Percentiles rank a stretch among this genome's conserved stretches.
These are phyloP conservation scores for Groenewaldozyma salmanticensis DNA, from an alignment of 805 yeast genomes.

Conservation along the genomic window DNA sequence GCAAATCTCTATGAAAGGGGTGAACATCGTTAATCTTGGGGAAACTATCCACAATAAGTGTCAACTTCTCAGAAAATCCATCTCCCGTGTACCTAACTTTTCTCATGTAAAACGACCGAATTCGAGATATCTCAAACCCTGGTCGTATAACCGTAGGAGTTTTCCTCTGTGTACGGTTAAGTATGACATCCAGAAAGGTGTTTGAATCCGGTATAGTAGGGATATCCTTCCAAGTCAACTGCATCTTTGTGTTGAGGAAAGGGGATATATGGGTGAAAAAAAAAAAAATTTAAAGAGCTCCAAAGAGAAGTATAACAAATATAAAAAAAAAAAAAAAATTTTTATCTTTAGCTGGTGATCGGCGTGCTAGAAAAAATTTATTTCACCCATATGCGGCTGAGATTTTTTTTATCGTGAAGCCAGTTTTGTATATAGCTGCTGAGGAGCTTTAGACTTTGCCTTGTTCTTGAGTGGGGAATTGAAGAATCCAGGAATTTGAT, in stretches of 20 bases:
- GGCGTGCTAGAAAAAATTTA: background rate
- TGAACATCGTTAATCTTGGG: conserved; percentile 97
- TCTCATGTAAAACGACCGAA: conserved; percentile 95
- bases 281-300: background rate
- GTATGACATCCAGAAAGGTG: conserved; percentile 91
- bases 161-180: conserved; percentile 96
- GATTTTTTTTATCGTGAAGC: too few relatives aligned
- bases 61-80: conserved; percentile 88
- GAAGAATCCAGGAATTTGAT: too few relatives aligned
- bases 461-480: background rate
- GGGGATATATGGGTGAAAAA: background rate
- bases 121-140: conserved; percentile 93
- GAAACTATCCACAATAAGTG: conserved; percentile 75
- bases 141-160: conserved; percentile 98
- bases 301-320: background rate
- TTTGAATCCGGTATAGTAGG: conserved; percentile 88
- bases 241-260: conserved; percentile 43
- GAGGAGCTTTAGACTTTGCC: background rate
- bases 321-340: conserved; percentile 4
- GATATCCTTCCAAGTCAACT: conserved; percentile 96
- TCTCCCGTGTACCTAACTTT: conserved; percentile 94
- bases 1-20: conserved; percentile 95
- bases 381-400: background rate
- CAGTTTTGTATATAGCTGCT: too few relatives aligned
- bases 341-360: conserved; percentile 1